Evolutionary conservation across 2,329 filamentous ascomycete species (phyloP), one percentile per base, ranked within the genome.

Genomic region (Stemphylium beticola): DNA sequence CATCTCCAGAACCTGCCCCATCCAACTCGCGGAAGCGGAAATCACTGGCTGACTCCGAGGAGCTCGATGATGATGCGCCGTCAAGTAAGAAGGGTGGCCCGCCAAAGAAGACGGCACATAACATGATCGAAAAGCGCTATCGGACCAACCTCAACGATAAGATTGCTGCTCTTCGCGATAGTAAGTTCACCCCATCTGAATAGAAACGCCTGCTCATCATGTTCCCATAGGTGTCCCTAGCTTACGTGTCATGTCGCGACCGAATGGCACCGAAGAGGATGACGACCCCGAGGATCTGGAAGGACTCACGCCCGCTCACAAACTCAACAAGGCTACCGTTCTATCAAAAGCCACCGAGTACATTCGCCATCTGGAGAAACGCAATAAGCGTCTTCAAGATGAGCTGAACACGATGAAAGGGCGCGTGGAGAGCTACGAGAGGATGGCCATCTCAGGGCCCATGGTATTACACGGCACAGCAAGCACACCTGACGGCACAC

Each of bases 71-170:
- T 11, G 43, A 57, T 81, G 85, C 40, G 77, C 82, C 26, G 75
- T 55, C 66, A 1, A 62, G 61, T n/a, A 74, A 85, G 45, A 83
- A 82, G 65, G 87, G 82, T 67, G 80, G 69, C 20, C 83, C 78
- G 22, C 80, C 80, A 54, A 97, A 96, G 82, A 97, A 97, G 82
- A 96, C 93, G 29, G 92, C 93, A 2, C 93, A 98, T 77, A 98
- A 97, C 76, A 95, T 98, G 83, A 97, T 98, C 60, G 93, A 98
- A 78, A 98, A 97, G 82, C 83, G 93, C 62, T 98, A 98, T 76
- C 88, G 93, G 67, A 96, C 91, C 49, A 98, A 98, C 70, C 82
- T 98, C 53, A 98, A 98, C 71, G 93, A 97, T 73, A 98, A 98
- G 79, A 98, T 98, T 67, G 90, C 92, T 40, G 92, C 93, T 54